phyloP scores from a whole-genome alignment of 2,329 filamentous ascomycete species.

The Parastagonospora avenae region DNA sequence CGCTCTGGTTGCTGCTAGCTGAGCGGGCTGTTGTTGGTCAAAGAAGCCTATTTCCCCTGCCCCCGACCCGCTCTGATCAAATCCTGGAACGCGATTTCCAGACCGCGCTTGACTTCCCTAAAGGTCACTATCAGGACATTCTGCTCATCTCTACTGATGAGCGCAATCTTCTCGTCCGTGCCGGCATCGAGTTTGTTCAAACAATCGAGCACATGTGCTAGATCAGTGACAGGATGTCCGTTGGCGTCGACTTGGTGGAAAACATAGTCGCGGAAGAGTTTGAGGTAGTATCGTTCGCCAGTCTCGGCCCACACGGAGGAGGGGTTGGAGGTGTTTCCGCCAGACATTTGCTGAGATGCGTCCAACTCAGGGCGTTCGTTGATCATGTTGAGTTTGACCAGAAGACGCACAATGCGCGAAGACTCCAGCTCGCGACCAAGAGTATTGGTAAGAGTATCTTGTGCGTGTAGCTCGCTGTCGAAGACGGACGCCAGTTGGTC shows the following conservation, averaged over 20 bases:
- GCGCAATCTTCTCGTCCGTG: constrained; percentile 79
- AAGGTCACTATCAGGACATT: constrained; percentile 88
- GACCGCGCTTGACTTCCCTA: constrained; percentile 76
- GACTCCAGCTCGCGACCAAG: constrained; percentile 87
- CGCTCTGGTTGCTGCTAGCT: constrained; percentile 5
- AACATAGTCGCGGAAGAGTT: constrained; percentile 94
- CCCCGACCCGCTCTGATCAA: constrained; percentile 47
- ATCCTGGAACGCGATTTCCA: constrained; percentile 67
- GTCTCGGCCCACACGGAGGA: constrained; percentile 80
- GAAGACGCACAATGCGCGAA: constrained; percentile 77
- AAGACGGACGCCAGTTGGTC: constrained; percentile 75
- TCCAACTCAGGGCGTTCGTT: constrained; percentile 89
- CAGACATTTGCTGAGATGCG: constrained; percentile 60
- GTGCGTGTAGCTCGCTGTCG: constrained; percentile 77
- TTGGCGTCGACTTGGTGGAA: constrained; percentile 93
- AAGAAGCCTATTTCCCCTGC: constrained; percentile 33
- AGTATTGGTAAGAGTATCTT: constrained; percentile 75
- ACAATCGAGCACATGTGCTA: constrained; percentile 84
- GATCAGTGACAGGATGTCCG: constrained; percentile 80
- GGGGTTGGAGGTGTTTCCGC: constrained; percentile 32
- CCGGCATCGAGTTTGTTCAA: constrained; percentile 94
- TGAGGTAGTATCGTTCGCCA: constrained; percentile 88
- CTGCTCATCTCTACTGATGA: constrained; percentile 90
- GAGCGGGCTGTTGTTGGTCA: constrained; percentile 9
- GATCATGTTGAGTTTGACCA: constrained; percentile 83